Conservation (phyloP, 768 basidiomycete species). For the Mycena latifolia region DNA sequence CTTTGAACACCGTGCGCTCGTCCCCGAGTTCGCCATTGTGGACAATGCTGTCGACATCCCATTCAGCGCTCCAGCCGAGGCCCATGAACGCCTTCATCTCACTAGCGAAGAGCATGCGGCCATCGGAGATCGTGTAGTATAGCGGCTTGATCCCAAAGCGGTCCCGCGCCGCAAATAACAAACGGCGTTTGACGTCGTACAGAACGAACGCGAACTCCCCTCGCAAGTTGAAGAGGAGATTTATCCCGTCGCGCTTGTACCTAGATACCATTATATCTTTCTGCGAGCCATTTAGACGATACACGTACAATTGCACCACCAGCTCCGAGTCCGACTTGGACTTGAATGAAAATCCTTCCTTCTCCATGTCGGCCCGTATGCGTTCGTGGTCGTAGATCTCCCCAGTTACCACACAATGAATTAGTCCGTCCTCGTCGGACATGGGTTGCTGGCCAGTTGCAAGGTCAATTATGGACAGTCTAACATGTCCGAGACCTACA, state of each 20-base stretch:
- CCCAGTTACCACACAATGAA: constrained; percentile 35
- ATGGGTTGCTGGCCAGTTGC: constrained; percentile 35
- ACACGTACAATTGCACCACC: constrained; percentile 33
- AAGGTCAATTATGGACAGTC: constrained; percentile 37
- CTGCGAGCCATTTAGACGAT: neutral
- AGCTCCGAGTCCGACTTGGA: constrained; percentile 35
- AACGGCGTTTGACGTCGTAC: constrained; percentile 28
- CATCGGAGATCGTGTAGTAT: constrained; percentile 36
- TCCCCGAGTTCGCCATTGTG: constrained; percentile 20
- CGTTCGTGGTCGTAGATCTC: constrained; percentile 37
- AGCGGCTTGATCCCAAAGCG: constrained; percentile 39
- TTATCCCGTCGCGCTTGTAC: constrained; percentile 35
- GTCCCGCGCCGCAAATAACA: constrained; percentile 35
- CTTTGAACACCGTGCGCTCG: constrained; percentile 33
- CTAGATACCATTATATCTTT: constrained; percentile 1
- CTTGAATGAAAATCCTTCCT: constrained; percentile 33
- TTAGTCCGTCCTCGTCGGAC: constrained; percentile 25
- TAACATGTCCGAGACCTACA: constrained; percentile 31
- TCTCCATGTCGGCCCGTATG: constrained; percentile 30
- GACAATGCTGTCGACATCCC: constrained; percentile 34
- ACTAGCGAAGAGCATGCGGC: constrained; percentile 31
- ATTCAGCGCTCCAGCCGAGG: constrained; percentile 36
- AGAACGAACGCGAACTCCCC: constrained; percentile 39
- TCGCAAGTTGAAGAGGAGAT: constrained; percentile 28
- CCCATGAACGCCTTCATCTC: constrained; percentile 37